Evolutionary conservation across 768 basidiomycete species (phyloP).

Genomic region (Grammothele lineata): DNA sequence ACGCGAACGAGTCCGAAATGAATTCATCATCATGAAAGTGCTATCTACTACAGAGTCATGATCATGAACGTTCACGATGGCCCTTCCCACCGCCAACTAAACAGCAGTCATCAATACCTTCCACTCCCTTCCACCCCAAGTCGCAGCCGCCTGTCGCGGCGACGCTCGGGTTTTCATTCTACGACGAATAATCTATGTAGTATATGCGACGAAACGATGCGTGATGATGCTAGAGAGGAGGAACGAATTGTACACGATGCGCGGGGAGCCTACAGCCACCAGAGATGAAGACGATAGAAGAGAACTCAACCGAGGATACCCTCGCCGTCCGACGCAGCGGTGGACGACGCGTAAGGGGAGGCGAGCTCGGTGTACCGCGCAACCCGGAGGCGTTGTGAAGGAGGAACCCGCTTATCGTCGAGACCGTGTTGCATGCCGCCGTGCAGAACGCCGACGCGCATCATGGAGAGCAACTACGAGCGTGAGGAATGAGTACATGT

Average conservation of each 20-base stretch:
- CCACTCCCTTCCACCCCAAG: too few relatives aligned
- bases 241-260: conserved; percentile 8
- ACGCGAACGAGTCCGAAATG: background rate
- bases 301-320: conserved; percentile 28
- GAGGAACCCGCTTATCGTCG: conserved; percentile 44
- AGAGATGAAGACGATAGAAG: background rate
- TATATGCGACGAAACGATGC: background rate
- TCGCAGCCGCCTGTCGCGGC: background rate
- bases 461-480: conserved; percentile 48
- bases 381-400: conserved; percentile 44
- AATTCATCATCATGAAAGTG: conserved; percentile 9
- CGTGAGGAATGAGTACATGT: too few relatives aligned
- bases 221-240: conserved; percentile 7
- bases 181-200: background rate
- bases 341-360: conserved; percentile 29
- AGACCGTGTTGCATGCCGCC: conserved; percentile 50
- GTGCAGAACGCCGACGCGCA: conserved; percentile 54
- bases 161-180: background rate
- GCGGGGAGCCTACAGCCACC: conserved; percentile 4
- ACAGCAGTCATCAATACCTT: too few relatives aligned
- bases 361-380: conserved; percentile 34
- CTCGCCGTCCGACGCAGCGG: conserved; percentile 31
- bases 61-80: conserved; percentile 2
- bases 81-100: conserved; percentile 1
- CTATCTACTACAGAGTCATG: conserved; percentile 8